A percentile compares a stretch with the other conserved stretches of the same genome.
These are phyloP conservation scores for Aspergillus ostianus DNA, from an alignment of 495 filamentous ascomycete species.

Conservation along the genomic window DNA sequence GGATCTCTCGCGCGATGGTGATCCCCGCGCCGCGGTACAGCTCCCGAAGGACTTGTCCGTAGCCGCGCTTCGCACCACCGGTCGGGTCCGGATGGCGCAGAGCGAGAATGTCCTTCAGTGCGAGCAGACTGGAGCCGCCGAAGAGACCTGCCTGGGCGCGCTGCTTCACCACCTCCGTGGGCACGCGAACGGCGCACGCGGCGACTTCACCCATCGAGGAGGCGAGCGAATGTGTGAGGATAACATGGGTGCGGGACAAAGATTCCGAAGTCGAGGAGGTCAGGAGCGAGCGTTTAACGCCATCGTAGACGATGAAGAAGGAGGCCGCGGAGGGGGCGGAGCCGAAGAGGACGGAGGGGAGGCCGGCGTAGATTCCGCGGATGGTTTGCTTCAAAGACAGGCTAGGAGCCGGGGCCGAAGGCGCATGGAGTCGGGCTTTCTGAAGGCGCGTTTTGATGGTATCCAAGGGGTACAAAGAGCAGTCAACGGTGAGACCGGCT, in stretches of 20 bases:
- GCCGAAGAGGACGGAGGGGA: slow-evolving; percentile 66
- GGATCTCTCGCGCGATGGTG: slow-evolving; percentile 93
- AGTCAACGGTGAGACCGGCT: slow-evolving; percentile 85
- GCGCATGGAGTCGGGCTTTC: slow-evolving; percentile 70
- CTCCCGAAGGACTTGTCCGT: slow-evolving; percentile 67
- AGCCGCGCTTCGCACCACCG: slow-evolving; percentile 41
- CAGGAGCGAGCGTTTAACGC: slow-evolving; percentile 62
- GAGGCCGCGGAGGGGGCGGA: slow-evolving; percentile 95
- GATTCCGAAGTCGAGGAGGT: slow-evolving; percentile 17
- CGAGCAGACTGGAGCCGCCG: slow-evolving; percentile 46
- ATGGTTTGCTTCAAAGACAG: slow-evolving; percentile 52
- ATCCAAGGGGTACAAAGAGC: slow-evolving; percentile 88
- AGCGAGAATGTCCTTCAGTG: slow-evolving; percentile 68
- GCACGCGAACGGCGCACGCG: slow-evolving; percentile 88
- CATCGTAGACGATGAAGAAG: slow-evolving; percentile 97
- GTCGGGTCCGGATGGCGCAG: slow-evolving; percentile 34
- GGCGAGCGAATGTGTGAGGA: slow-evolving; percentile 75
- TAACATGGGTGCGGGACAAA: slow-evolving; percentile 35
- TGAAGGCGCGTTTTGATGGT: slow-evolving; percentile 93
- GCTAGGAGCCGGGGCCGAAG: slow-evolving; percentile 55
- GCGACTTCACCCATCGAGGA: slow-evolving; percentile 87
- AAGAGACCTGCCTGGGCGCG: slow-evolving; percentile 83
- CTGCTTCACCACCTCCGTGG: slow-evolving; percentile 97
- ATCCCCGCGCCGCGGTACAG: slow-evolving; percentile 88
- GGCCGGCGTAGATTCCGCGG: slow-evolving; percentile 68